Conservation (phyloP, 2,329 filamentous ascomycete genomes). For the Colletotrichum caudatum region DNA sequence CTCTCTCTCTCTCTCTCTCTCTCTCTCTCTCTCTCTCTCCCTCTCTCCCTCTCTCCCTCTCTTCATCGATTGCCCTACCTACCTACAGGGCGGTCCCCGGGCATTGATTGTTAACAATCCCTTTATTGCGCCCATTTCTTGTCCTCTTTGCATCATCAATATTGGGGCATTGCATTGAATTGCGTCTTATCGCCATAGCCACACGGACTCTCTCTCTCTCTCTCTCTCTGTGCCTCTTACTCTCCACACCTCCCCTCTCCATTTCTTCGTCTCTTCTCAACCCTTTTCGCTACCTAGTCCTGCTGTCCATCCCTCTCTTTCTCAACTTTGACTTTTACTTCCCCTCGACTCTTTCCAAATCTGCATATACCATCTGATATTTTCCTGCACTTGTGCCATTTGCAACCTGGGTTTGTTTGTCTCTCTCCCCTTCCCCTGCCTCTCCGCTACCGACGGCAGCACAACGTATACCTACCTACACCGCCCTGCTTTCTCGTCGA, state of each 20-base stretch:
- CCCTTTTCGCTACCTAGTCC: background rate
- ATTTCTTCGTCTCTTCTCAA: background rate
- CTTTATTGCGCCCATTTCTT: constrained; percentile 28
- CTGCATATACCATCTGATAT: constrained; percentile 40
- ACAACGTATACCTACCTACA: background rate
- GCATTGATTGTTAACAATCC: constrained; percentile 25
- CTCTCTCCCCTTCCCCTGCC: background rate
- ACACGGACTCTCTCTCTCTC: background rate
- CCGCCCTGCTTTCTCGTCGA: background rate
- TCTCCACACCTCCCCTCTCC: background rate
- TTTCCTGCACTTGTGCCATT: constrained; percentile 23
- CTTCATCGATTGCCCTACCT: background rate
- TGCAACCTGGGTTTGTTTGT: background rate
- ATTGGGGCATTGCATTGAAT: constrained; percentile 10
- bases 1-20: constrained; percentile 1
- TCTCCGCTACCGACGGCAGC: constrained; percentile 17
- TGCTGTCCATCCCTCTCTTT: background rate
- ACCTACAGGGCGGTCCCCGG: background rate
- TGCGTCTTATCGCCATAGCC: constrained; percentile 26
- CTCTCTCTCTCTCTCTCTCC: background rate
- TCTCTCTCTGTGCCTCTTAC: background rate
- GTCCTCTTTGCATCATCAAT: constrained; percentile 37
- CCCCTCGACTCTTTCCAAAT: constrained; percentile 2
- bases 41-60: constrained; percentile 2
- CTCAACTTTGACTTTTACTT: constrained; percentile 2